phyloP scores from a whole-genome alignment of 345 rosid species.

The Lumnitzera littorea region DNA sequence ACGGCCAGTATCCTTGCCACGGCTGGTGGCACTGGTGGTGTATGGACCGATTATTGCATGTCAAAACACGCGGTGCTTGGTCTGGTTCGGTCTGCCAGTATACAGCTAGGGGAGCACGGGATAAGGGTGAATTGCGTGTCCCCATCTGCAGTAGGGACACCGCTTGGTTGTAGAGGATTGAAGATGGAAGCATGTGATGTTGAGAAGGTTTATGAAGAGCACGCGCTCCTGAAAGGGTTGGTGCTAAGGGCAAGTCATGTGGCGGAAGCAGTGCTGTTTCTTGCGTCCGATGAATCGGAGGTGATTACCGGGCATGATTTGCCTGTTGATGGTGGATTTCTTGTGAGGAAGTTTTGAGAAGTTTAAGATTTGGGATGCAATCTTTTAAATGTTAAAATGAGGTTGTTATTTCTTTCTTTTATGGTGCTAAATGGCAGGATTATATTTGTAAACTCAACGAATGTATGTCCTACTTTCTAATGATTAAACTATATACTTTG shows the following conservation, averaged over 20 bases:
- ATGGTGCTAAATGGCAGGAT: too few species aligned
- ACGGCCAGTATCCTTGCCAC: conserved; percentile 17
- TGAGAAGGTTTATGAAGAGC: conserved; percentile 1
- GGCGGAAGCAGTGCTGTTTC: conserved; percentile 1
- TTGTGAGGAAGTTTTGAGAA: too few species aligned
- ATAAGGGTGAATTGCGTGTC: conserved; percentile 28
- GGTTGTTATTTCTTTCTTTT: too few species aligned
- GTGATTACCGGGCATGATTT: conserved; percentile 5
- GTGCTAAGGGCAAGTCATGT: conserved; percentile 2
- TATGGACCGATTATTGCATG: conserved; percentile 15
- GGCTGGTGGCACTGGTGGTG: neutral
- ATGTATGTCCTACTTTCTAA: too few species aligned
- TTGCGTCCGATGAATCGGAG: conserved; percentile 2
- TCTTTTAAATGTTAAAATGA: too few species aligned
- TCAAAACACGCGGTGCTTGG: conserved; percentile 27
- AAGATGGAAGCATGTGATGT: conserved; percentile 6
- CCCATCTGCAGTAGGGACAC: conserved; percentile 16
- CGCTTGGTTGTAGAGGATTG: neutral
- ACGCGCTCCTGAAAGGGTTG: conserved; percentile 1
- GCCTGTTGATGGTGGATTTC: conserved; percentile 3
- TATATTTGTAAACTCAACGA: too few species aligned
- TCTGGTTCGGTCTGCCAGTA: conserved; percentile 21
- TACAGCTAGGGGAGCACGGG: conserved; percentile 18
- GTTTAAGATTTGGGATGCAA: too few species aligned
- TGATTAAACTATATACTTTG: too few species aligned